Percentiles rank a stretch among this genome's conserved stretches.
Evolutionary conservation across 768 basidiomycete species (phyloP).

Genomic region (Hericium erinaceus): DNA sequence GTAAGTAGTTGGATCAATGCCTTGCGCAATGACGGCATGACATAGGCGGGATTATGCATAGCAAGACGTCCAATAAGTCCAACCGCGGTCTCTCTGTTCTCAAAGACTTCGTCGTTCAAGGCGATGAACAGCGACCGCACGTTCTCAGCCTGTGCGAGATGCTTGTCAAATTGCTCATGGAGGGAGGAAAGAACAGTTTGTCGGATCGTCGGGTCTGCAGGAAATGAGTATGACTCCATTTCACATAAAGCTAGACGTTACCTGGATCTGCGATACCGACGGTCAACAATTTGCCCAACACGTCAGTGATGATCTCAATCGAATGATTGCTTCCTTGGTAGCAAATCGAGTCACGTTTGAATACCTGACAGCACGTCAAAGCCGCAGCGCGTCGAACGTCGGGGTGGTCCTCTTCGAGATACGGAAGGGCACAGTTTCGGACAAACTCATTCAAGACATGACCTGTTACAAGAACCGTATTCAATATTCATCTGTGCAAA

Average conservation of each 20-base stretch:
- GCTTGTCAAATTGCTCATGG: conserved; percentile 92
- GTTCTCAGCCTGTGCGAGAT: conserved; percentile 95
- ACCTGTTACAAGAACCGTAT: conserved; percentile 33
- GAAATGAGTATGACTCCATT: background rate
- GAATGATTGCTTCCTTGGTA: conserved; percentile 94
- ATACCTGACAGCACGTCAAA: conserved; percentile 82
- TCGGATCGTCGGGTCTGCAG: conserved; percentile 48
- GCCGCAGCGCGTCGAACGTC: conserved; percentile 89
- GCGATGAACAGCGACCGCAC: conserved; percentile 97
- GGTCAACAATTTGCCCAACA: conserved; percentile 91
- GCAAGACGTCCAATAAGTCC: conserved; percentile 87
- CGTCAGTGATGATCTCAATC: conserved; percentile 94
- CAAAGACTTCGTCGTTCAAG: conserved; percentile 92
- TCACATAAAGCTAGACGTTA: conserved; percentile 25
- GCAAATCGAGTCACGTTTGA: conserved; percentile 91
- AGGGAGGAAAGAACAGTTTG: conserved; percentile 79
- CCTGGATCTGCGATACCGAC: conserved; percentile 96
- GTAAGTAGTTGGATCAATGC: conserved; percentile 93
- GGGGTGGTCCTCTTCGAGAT: conserved; percentile 84
- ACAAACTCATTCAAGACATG: conserved; percentile 96
- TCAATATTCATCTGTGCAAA: background rate
- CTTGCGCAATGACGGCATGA: conserved; percentile 95
- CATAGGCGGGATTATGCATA: conserved; percentile 94
- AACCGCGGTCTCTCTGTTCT: conserved; percentile 88
- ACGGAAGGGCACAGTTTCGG: conserved; percentile 82